Evolutionary conservation across 768 basidiomycete genomes (phyloP).

Genomic region (Cyathus striatus): DNA sequence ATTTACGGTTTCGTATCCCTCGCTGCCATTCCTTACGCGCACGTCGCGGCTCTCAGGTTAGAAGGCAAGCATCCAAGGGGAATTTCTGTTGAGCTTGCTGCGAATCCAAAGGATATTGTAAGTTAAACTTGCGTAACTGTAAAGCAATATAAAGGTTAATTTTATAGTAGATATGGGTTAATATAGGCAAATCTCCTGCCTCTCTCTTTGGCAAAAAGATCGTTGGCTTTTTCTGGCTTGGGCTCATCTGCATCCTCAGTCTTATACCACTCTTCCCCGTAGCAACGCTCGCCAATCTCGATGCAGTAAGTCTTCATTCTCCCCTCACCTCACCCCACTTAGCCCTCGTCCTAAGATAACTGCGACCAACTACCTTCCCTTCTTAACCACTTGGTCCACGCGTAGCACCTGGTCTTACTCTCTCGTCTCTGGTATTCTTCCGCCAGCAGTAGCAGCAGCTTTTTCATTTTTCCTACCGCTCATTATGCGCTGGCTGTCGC

Average conservation of each 20-base stretch:
- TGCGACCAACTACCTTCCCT: conserved; percentile 51
- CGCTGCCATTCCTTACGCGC: conserved; percentile 84
- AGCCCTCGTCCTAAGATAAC: conserved; percentile 36
- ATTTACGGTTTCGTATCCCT: conserved; percentile 91
- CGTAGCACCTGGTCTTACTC: conserved; percentile 68
- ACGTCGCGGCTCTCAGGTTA: conserved; percentile 74
- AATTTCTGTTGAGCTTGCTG: conserved; percentile 66
- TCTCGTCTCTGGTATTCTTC: conserved; percentile 89
- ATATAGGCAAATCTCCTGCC: conserved; percentile 70
- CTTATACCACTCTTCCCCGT: conserved; percentile 89
- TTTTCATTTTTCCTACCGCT: conserved; percentile 91
- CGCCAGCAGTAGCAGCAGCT: conserved; percentile 82
- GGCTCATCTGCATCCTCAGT: conserved; percentile 86
- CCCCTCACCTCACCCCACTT: conserved; percentile 33
- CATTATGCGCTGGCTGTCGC: conserved; percentile 86
- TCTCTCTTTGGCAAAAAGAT: conserved; percentile 62
- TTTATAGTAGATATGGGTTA: conserved; percentile 58
- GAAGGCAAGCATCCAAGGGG: conserved; percentile 68
- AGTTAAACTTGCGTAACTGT: neutral
- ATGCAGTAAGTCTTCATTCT: conserved; percentile 46
- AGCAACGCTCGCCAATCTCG: conserved; percentile 88
- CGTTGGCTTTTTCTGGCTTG: conserved; percentile 74
- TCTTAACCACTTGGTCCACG: conserved; percentile 65
- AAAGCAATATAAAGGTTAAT: neutral
- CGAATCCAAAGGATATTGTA: conserved; percentile 84